Conservation (phyloP, 257 asterid genomes). For the Thymus mandschuricus region DNA sequence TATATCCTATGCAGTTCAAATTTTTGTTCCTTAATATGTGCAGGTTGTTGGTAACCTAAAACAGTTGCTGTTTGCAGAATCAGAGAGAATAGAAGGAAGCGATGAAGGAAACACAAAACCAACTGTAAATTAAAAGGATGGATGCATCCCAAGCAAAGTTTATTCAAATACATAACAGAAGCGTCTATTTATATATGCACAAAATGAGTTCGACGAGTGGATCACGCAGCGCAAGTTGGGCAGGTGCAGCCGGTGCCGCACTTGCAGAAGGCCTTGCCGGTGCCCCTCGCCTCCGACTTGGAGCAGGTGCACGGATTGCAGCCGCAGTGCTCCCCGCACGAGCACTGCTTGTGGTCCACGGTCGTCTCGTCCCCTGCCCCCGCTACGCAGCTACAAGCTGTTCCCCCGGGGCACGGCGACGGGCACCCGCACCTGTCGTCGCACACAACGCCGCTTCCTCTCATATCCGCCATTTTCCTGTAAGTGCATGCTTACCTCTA, state of each 20-base stretch:
- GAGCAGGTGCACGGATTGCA: constrained; percentile 67
- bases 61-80: neutral
- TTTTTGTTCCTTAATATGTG: neutral
- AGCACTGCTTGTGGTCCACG: constrained; percentile 57
- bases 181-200: neutral
- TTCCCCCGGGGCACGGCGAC: constrained; percentile 65
- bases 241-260: constrained; percentile 61
- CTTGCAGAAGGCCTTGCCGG: constrained; percentile 57
- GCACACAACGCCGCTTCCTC: constrained; percentile 39
- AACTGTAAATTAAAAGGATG: neutral
- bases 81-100: neutral
- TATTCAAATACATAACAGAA: neutral
- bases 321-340: constrained; percentile 68
- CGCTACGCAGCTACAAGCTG: constrained; percentile 44
- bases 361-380: constrained; percentile 7
- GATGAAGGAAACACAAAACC: neutral
- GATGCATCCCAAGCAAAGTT: neutral
- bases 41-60: neutral
- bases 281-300: constrained; percentile 24
- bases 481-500: neutral
- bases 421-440: constrained; percentile 68
- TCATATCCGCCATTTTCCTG: constrained; percentile 36
- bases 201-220: neutral
- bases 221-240: constrained; percentile 48
- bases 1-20: neutral